phyloP scores from a whole-genome alignment of 2,329 filamentous ascomycete species.

The Acrocalymma vagum region DNA sequence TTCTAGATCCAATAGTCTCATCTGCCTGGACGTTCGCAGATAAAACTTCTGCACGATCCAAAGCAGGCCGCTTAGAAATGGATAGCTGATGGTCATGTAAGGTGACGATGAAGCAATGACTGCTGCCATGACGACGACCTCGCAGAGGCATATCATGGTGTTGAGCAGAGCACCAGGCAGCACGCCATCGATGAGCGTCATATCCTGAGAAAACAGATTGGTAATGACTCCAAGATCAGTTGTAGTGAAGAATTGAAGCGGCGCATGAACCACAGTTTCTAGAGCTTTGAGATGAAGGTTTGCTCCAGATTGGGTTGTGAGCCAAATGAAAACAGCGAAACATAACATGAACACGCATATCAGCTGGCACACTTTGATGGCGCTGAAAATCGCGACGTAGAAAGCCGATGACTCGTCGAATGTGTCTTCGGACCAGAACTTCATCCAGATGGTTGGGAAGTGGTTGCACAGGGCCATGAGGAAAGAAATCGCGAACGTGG shows the following conservation, averaged over 20 bases:
- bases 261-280: constrained; percentile 5
- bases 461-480: neutral
- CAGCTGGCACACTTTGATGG: neutral
- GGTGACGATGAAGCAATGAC: constrained; percentile 43
- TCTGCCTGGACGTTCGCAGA: constrained; percentile 52
- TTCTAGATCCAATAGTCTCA: constrained; percentile 61
- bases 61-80: constrained; percentile 42
- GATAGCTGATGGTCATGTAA: constrained; percentile 43
- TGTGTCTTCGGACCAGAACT: constrained; percentile 1
- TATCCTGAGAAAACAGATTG: constrained; percentile 18
- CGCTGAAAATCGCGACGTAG: constrained; percentile 6
- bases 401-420: neutral
- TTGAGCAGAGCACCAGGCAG: constrained; percentile 7
- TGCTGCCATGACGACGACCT: constrained; percentile 24
- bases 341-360: neutral
- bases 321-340: neutral
- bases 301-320: constrained; percentile 2
- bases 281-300: constrained; percentile 6
- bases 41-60: constrained; percentile 53
- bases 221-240: constrained; percentile 7
- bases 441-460: constrained; percentile 7
- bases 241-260: constrained; percentile 2
- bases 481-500: neutral
- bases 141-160: constrained; percentile 17
- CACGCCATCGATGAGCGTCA: constrained; percentile 13